phyloP scores from a whole-genome alignment of 2,329 filamentous ascomycete species.

The Lachnellula arida region DNA sequence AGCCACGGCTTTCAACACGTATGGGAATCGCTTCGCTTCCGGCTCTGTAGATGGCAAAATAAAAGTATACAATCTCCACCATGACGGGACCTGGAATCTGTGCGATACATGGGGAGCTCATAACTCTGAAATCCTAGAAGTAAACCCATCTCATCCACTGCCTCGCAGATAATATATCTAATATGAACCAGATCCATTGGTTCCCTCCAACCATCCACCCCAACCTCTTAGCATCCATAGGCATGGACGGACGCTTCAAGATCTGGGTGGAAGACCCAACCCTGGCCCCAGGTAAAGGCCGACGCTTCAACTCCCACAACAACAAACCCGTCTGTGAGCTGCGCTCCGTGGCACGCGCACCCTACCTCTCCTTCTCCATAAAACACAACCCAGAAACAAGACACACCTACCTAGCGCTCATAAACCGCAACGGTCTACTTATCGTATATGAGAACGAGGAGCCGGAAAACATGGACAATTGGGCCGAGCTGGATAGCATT shows the following conservation, averaged over 20 bases:
- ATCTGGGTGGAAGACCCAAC: conserved; percentile 90
- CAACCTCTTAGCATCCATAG: conserved; percentile 80
- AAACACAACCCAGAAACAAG: conserved; percentile 73
- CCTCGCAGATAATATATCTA: not conserved
- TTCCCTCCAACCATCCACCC: conserved; percentile 84
- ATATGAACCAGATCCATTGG: conserved; percentile 71
- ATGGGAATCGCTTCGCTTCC: conserved; percentile 86
- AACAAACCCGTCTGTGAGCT: conserved; percentile 53
- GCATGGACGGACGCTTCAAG: conserved; percentile 84
- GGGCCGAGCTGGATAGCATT: conserved; percentile 70
- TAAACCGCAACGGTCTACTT: conserved; percentile 76
- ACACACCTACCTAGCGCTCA: conserved; percentile 80
- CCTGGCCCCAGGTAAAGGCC: conserved; percentile 66
- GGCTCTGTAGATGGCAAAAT: conserved; percentile 90
- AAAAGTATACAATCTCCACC: conserved; percentile 82
- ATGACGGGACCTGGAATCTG: conserved; percentile 70
- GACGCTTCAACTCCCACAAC: conserved; percentile 70
- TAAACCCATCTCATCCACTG: conserved; percentile 37
- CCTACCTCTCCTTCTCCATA: conserved; percentile 76
- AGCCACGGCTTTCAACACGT: conserved; percentile 78
- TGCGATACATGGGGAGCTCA: conserved; percentile 89
- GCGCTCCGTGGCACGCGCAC: conserved; percentile 30
- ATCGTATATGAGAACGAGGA: conserved; percentile 81
- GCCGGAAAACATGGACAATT: conserved; percentile 74
- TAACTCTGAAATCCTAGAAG: conserved; percentile 84